Conservation (phyloP, 441 rosid species). For the Euphorbia schlechtendalii region DNA sequence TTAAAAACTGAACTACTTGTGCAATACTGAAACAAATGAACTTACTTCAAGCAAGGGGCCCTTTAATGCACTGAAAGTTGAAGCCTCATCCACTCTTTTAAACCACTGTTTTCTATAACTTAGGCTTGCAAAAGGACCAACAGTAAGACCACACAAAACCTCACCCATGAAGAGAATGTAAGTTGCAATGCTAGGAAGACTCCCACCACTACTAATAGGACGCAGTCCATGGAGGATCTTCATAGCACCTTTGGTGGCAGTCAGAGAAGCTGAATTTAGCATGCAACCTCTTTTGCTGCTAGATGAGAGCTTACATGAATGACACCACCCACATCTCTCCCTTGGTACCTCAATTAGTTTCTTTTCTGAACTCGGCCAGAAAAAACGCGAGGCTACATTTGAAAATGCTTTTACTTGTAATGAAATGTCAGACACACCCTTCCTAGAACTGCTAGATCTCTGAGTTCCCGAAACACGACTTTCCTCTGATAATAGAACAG, state of each 20-base stretch:
- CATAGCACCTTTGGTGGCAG: slow-evolving; percentile 62
- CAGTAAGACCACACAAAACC: slow-evolving; percentile 64
- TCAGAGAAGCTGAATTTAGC: slow-evolving; percentile 68
- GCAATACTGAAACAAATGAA: slow-evolving; percentile 2
- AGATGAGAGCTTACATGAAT: slow-evolving; percentile 74
- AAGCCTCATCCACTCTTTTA: slow-evolving; percentile 53
- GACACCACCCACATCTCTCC: slow-evolving; percentile 99
- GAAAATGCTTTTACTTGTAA: slow-evolving; percentile 88
- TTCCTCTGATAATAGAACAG: slow-evolving; percentile 76
- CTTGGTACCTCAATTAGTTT: slow-evolving; percentile 75
- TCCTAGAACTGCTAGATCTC: slow-evolving; percentile 50
- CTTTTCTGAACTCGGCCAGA: slow-evolving; percentile 93
- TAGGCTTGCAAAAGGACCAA: slow-evolving; percentile 52
- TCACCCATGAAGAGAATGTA: slow-evolving; percentile 70
- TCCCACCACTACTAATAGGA: slow-evolving; percentile 48
- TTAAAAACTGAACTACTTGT: neutral
- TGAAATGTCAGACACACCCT: slow-evolving; percentile 43
- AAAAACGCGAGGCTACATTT: slow-evolving; percentile 59
- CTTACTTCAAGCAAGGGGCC: slow-evolving; percentile 74
- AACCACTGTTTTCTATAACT: slow-evolving; percentile 66
- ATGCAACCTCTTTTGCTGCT: slow-evolving; percentile 64
- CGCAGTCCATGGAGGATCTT: slow-evolving; percentile 53
- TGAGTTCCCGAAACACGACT: slow-evolving; percentile 51
- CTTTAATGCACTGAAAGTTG: slow-evolving; percentile 47
- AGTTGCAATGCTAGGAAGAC: slow-evolving; percentile 53